Conservation (phyloP, 345 rosid genomes). For the Aquilaria yunnanensis region DNA sequence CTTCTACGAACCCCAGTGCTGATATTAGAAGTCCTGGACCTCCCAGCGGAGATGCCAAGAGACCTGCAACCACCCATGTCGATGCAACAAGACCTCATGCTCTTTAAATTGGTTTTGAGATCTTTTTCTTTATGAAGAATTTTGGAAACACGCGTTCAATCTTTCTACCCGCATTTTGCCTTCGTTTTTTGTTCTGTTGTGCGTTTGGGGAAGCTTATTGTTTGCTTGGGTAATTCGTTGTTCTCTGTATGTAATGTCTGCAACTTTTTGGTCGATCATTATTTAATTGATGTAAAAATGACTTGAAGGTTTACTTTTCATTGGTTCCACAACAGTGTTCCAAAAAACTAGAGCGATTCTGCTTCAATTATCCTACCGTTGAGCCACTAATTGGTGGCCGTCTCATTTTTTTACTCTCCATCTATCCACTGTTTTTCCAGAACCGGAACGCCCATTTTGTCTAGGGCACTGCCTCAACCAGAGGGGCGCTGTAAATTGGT, state of each 20-base stretch:
- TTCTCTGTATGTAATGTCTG: constrained; percentile 15
- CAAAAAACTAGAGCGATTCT: constrained; percentile 7
- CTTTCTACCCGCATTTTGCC: neutral
- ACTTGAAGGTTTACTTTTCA: no score
- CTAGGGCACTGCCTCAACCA: no score
- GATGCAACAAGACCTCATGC: constrained; percentile 11
- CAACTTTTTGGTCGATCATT: constrained; percentile 4
- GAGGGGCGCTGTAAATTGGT: no score
- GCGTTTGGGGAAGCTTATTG: constrained; percentile 3
- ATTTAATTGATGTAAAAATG: neutral
- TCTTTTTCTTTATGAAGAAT: neutral
- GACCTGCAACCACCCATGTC: neutral
- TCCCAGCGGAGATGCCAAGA: constrained; percentile 11
- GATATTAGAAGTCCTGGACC: neutral
- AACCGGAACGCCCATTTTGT: no score
- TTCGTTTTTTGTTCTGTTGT: constrained; percentile 6
- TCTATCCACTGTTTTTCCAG: no score
- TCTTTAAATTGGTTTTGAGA: neutral
- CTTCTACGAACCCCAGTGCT: constrained; percentile 14
- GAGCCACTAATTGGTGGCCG: no score
- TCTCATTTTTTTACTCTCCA: no score
- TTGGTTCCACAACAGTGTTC: no score
- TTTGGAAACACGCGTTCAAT: neutral
- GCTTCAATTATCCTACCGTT: neutral
- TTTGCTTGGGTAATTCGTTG: constrained; percentile 1